Base-by-base conservation (phyloP, 2,329 filamentous ascomycete genomes). In the Ceratocystiopsis brevicomis region DNA sequence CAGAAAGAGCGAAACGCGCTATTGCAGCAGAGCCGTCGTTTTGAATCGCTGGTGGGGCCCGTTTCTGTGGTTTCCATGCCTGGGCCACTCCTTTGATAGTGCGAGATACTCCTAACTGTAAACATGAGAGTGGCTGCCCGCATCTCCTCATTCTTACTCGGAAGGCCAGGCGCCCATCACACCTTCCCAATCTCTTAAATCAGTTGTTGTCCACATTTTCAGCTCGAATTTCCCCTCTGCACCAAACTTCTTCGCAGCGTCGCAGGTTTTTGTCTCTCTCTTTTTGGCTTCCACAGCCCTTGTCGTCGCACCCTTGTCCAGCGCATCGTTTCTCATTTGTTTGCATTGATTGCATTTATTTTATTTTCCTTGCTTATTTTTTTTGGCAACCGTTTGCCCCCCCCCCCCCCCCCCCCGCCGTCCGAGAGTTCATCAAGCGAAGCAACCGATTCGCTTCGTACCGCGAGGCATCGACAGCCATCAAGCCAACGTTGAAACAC, bases 21-120 rank as follows among this genome's bases (percentile, higher is more conserved):
- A 30, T 30, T 30, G 25, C 25, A 6, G 25, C 25, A 30, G 25
- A 30, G 25, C 25, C 25, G 25, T 30, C 25, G 25, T 30, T 30
- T 30, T 30, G 10, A 30, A 30, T 30, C 8, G 6, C 25, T 30
- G 25, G 32, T 38, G 34, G 41, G 19, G 41, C 25, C 44, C 17
- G 48, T 49, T 48, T 48, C 48, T 46, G 38, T 45, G 46, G 48
- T 48, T 48, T 45, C 48, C 46, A 38, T 45, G 44, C 21, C 39
- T 41, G 15, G 37, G 36, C 33, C 38, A 15, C 19, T 30, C 25
- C 8, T 30, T 30, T 30, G 10, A 9, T 30, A 30, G 25, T 30
- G 25, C 25, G 25, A 30, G 25, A 30, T 10, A 30, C 25, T 30
- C 5, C 25, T 30, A 8, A 30, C 25, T 30, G 25, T 30, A 30